Evolutionary conservation across 2,329 filamentous ascomycete genomes (phyloP).

Genomic region (Fusarium transvaalense): DNA sequence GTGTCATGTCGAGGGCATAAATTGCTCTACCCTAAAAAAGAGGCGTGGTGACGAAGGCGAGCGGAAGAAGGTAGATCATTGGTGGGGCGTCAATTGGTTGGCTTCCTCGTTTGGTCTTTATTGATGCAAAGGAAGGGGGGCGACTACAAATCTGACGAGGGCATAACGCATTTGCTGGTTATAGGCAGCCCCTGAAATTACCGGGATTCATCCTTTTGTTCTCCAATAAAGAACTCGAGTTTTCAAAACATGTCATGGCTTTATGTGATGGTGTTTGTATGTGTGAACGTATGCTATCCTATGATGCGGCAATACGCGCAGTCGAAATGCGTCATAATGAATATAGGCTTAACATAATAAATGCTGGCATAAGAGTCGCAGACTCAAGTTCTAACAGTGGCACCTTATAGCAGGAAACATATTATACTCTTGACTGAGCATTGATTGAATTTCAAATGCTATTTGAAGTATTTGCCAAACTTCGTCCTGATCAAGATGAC

Average conservation of each 20-base stretch:
- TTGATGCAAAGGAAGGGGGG: conserved; percentile 56
- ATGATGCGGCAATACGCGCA: not conserved
- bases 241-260: conserved; percentile 42
- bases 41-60: conserved; percentile 46
- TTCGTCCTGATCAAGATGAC: not conserved
- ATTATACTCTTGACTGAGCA: too few species aligned
- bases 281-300: not conserved
- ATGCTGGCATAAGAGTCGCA: not conserved
- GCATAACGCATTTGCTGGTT: conserved; percentile 56
- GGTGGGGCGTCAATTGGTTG: conserved; percentile 61
- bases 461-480: not conserved
- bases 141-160: conserved; percentile 53
- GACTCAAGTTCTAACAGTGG: too few species aligned
- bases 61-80: conserved; percentile 58
- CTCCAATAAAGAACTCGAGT: conserved; percentile 55
- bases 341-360: not conserved
- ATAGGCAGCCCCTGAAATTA: conserved; percentile 56
- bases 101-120: conserved; percentile 62
- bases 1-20: conserved; percentile 95
- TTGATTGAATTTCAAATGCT: not conserved
- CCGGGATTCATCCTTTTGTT: conserved; percentile 57
- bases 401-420: not conserved
- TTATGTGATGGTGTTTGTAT: not conserved
- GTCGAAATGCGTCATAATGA: not conserved
- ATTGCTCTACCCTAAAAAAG: conserved; percentile 47